Evolutionary conservation across 176 grass and related monocot genomes (phyloP), one percentile per base, ranked within the genome.

Genomic region (Hordeum marinum): DNA sequence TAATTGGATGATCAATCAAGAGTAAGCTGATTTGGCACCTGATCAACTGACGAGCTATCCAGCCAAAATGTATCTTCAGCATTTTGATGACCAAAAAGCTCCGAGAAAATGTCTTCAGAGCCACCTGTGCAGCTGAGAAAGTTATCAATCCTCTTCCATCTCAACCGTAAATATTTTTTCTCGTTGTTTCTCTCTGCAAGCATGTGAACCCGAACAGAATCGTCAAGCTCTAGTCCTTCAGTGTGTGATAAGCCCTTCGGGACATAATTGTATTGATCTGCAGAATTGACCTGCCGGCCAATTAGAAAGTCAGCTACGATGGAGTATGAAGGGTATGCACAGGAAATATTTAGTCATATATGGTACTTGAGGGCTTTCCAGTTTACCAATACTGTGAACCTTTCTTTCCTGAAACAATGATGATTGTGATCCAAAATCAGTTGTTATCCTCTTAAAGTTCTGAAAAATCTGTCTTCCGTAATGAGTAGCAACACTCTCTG

Each of bases 351-450:
- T 87, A 59, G 70, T 71, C 18, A 69, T 69, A 78, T 75, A 77
- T 83, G 83, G 75, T 87, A 88, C 71, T 85, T 84, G 68, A 82
- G 84, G 88, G 42, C 73, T 90, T 87, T 88, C 85, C 54, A 92
- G 85, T 98, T 95, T 95, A 98, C 93, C 93, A 98, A 86, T 86
- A 94, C 76, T 89, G 83, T 95, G 89, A 95, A 98, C 96, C 93
- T 95, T 90, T 95, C 86, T 98, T 86, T 98, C 77, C 77, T 89
- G 89, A 87, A 85, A 71, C 62, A 52, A 63, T 13, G 81, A 76
- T 29, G 63, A 87, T 62, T 40, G 82, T 71, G 87, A 63, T 87
- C 96, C 85, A 88, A 85, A 68, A 40, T 95, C 83, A 80, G 82
- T 31, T 21, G 93, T 98, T 52, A 95, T 86, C 83, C 75, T 90